Evolutionary conservation across 306 rosid genomes (phyloP).

Genomic region (Medicago ruthenica): DNA sequence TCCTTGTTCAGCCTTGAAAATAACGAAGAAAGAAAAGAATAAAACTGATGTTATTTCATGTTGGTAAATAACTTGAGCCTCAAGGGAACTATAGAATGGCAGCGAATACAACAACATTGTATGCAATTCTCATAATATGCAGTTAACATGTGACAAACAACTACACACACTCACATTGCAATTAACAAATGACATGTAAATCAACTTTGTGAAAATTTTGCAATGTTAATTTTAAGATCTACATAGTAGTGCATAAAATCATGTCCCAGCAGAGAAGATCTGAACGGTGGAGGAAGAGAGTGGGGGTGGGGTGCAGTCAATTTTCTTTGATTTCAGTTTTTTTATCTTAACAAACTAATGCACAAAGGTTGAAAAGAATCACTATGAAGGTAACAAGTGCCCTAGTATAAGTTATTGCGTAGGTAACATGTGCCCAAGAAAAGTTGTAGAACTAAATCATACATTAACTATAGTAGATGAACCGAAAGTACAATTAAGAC

Average conservation of each 20-base stretch:
- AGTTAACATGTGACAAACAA: constrained; percentile 6
- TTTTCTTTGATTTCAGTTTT: no score
- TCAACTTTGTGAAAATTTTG: neutral
- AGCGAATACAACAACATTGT: constrained; percentile 7
- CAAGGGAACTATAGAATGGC: constrained; percentile 15
- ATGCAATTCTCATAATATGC: constrained; percentile 18
- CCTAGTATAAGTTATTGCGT: no score
- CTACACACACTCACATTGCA: neutral
- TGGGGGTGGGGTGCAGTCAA: no score
- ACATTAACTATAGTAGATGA: neutral
- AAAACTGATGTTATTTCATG: constrained; percentile 26
- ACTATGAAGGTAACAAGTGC: no score
- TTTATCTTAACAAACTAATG: no score
- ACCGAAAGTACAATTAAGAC: neutral
- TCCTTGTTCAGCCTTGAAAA: constrained; percentile 77
- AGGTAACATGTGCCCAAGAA: no score
- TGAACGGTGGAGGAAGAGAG: no score
- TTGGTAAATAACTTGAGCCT: constrained; percentile 3
- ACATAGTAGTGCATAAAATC: no score
- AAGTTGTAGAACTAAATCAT: neutral
- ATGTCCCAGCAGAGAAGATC: no score
- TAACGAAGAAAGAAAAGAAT: neutral
- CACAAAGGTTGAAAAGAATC: no score
- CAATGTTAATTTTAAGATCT: neutral
- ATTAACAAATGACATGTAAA: neutral